Evolutionary conservation across 2,329 filamentous ascomycete species (phyloP), one percentile per base, ranked within the genome.

Genomic region (Xylariaceae sp.): DNA sequence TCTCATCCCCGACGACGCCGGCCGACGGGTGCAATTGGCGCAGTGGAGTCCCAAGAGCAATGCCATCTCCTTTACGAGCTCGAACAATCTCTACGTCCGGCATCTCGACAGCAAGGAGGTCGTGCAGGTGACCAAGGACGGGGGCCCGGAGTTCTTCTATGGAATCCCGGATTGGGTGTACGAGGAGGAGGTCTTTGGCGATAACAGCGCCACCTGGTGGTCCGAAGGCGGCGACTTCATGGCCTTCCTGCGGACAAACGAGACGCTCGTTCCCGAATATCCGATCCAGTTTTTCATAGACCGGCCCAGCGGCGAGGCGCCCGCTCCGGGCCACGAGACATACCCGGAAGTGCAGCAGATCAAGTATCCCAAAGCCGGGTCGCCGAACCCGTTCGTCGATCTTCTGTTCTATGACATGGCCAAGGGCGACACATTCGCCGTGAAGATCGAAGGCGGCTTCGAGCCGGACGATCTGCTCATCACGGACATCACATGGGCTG

Each of bases 81-180:
- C 88, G 45, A 97, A 98, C 65, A 95, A 98, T 60, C 68, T 98
- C 54, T 97, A 80, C 58, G 66, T 97, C 31, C 81, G 92, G 36
- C 79, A 78, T 3, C 50, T 78, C 5, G 64, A 57, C 23, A 75
- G 73, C 3, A 67, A 76, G 14, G 65, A 73, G 12, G 74, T 87
- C 4, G 71, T 74, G 4, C 78, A 83, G 46, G 83, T 98, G 52
- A 97, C 92, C 1, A 78, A 71, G 38, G 90, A 98, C 57, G 92
- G 94, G 9, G 87, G 90, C 0, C 70, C 80, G 0, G 81, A 97
- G 52, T 78, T 92, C 43, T 98, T 98, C 63, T 96, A 98, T 54
- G 92, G 92, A 13, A 79, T 96, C 14, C 92, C 92, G 0, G 94
- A 98, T 61, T 98, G 92, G 92, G 92, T 97, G 0, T 95, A 94